These are phyloP conservation scores for Eucalyptus globulus DNA, from an alignment of 345 rosid species.

Conservation along the genomic window DNA sequence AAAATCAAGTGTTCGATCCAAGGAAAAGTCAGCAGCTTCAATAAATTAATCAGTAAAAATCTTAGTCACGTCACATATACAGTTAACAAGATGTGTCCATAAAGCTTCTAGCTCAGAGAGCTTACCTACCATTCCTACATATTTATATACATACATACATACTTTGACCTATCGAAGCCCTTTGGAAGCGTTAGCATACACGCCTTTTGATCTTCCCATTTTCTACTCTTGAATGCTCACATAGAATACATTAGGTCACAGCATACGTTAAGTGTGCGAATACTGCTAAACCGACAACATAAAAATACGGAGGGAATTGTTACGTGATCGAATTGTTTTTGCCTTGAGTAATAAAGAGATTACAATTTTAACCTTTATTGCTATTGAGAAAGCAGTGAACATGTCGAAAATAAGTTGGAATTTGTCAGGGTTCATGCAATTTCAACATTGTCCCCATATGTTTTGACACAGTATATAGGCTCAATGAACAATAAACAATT, in stretches of 20 bases:
- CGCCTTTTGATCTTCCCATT: not conserved
- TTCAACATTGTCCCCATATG: not conserved
- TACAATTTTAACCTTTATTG: not conserved
- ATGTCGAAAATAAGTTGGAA: not conserved
- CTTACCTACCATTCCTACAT: not conserved
- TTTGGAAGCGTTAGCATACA: not conserved
- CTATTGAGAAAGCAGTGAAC: not conserved
- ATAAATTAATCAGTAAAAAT: not conserved
- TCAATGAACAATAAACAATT: not conserved
- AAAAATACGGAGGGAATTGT: not conserved
- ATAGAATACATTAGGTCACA: not conserved
- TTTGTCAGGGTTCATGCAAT: not conserved
- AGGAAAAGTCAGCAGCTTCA: not conserved
- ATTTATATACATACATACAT: not conserved
- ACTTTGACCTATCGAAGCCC: not conserved
- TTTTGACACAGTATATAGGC: not conserved
- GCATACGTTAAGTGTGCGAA: not conserved
- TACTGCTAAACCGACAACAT: not conserved
- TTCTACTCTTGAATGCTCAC: not conserved
- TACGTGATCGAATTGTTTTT: not conserved
- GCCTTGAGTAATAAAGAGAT: not conserved
- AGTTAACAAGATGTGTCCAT: not conserved
- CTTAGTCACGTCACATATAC: not conserved
- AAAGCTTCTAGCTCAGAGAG: not conserved
- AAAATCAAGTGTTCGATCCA: not conserved